Base-by-base conservation (phyloP, 352 stramenopile genomes). In the Pythium myriotylum region DNA sequence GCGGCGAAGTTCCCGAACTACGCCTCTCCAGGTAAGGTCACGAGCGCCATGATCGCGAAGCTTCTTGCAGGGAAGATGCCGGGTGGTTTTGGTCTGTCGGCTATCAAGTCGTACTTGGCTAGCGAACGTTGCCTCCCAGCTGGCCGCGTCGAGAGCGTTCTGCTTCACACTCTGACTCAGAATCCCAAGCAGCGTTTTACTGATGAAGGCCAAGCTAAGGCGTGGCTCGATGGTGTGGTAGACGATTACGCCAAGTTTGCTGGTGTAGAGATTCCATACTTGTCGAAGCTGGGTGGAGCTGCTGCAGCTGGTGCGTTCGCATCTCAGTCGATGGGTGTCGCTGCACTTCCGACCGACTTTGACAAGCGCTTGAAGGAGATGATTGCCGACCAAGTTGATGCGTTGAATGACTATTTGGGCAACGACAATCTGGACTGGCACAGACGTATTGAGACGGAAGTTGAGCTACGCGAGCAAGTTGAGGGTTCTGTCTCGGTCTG, bases 11-110 rank as follows among this genome's bases (percentile, higher is more conserved):
- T 90, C 67, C 60, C 71, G 6, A 64, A 70, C 32, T 96, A 96
- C 71, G 61, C 59, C 2, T 86, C 83, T 13, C 82, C 77, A 3
- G 86, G 88, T 40, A 95, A 93, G 62, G 77, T 91, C 14, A 89
- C 73, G 13, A 90, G 76, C 26, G 65, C 74, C 41, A 70, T 92
- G 47, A 84, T 96, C 20, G 82, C 84, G 16, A 95, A 95, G 75
- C 68, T 95, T 67, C 63, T 93, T 20, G 76, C 81, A 3, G 69
- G 77, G 42, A 91, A 89, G 67, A 90, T 96, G 74, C 86, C 88
- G 37, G 88, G 88, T 60, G 86, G 88, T 13, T 96, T 96, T 46
- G 74, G 80, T 53, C 64, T 90, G 12, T 86, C 81, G 40, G 77
- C 81, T 17, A 83, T 94, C 48, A 89, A 90, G 57, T 67, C 84